Evolutionary conservation across 805 yeast species (phyloP).

Genomic region (Candida boidinii): DNA sequence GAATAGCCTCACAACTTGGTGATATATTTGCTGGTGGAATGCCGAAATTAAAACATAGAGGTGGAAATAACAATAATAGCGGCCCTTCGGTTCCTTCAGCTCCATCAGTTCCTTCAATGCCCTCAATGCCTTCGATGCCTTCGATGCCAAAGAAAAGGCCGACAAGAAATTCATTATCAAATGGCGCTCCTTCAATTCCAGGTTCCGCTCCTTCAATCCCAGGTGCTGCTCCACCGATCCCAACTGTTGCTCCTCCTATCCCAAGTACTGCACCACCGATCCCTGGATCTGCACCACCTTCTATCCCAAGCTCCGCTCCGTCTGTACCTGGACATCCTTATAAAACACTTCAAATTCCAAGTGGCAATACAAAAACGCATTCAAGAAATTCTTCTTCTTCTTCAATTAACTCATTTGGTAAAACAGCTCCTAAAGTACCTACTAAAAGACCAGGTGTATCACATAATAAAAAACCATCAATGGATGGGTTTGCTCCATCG

Average conservation of each 20-base stretch:
- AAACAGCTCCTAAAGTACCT: conserved; percentile 12
- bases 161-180: no score
- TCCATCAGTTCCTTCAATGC: conserved; percentile 17
- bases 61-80: conserved; percentile 14
- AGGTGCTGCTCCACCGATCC: conserved; percentile 10
- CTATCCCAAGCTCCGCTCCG: conserved; percentile 6
- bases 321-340: conserved; percentile 4
- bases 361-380: conserved; percentile 1
- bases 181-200: background rate
- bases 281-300: conserved; percentile 12
- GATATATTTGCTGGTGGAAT: conserved; percentile 73
- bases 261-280: conserved; percentile 7
- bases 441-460: conserved; percentile 12
- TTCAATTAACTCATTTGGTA: conserved; percentile 7
- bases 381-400: conserved; percentile 7
- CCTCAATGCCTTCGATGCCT: conserved; percentile 2
- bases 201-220: conserved; percentile 10
- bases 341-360: conserved; percentile 4
- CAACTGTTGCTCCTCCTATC: conserved; percentile 16
- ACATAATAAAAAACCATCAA: no score
- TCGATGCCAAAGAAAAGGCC: conserved; percentile 1
- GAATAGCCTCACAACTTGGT: conserved; percentile 48
- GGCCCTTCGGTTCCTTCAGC: conserved; percentile 13
- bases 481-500: conserved; percentile 10
- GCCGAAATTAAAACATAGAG: conserved; percentile 55